phyloP scores from a whole-genome alignment of 306 rosid genomes.

The cucumber (Cucumis sativus) region DNA sequence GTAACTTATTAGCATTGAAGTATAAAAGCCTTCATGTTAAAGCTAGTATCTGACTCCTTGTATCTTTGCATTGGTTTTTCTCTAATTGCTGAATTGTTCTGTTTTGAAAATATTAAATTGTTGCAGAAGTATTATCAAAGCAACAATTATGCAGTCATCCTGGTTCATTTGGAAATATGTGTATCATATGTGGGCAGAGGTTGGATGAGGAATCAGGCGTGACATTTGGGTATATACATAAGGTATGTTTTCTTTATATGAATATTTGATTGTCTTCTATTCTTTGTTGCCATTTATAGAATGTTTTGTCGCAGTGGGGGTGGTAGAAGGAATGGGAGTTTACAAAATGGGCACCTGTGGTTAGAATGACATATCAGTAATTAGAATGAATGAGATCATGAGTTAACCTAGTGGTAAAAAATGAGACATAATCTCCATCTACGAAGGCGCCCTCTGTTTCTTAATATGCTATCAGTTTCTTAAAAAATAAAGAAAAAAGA shows the following conservation, averaged over 20 bases:
- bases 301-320: neutral
- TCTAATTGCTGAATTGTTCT: neutral
- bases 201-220: conserved; percentile 61
- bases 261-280: neutral
- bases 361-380: too few relatives aligned
- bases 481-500: neutral
- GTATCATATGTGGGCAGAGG: conserved; percentile 60
- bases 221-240: conserved; percentile 70
- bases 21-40: neutral
- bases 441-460: too few relatives aligned
- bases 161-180: conserved; percentile 67
- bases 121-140: conserved; percentile 33
- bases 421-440: too few relatives aligned
- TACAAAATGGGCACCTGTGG: neutral
- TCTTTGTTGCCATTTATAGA: neutral
- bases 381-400: too few relatives aligned
- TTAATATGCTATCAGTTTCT: neutral
- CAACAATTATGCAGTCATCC: conserved; percentile 52
- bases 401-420: too few relatives aligned
- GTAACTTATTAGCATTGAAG: neutral
- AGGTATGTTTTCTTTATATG: conserved; percentile 30
- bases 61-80: neutral
- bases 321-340: neutral
- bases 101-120: neutral
- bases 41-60: neutral